Evolutionary conservation across 768 basidiomycete genomes (phyloP), one percentile per base, ranked within the genome.

Genomic region (Boletus patriciae): DNA sequence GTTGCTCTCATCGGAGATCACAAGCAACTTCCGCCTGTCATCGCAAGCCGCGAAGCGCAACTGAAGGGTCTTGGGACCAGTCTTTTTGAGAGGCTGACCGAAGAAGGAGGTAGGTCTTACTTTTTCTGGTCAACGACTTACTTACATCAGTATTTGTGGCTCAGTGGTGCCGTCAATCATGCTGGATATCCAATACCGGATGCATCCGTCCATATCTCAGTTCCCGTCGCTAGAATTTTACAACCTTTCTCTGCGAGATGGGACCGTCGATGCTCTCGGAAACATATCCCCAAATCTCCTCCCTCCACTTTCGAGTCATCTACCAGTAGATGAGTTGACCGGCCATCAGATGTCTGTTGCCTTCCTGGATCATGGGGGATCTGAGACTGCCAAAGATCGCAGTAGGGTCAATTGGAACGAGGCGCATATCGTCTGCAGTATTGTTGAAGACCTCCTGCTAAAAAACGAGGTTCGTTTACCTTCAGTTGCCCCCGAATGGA

Each of bases 1-100:
- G 78, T 92, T 33, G 84, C 92, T 1, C 82, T 98, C 45, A 95
- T 98, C 63, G 94, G 94, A n/a, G 94, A 98, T 73, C 94, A 98
- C 73, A 96, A 96, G 66, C 94, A 98, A 68, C 78, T 98, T 11
- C 93, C 94, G 9, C 93, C 94, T 0, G 83, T 96, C 59, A 91
- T 96, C 55, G 78, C 83, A 21, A 92, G 89, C 59, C 78, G 79
- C 21, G 85, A 91, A 67, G 94, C 93, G 0, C 80, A 83, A 62
- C 72, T 80, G 21, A 82, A 83, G 18, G 92, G 92, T 2, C 76
- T 97, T 18, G 86, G 85, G 13, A 80, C 84, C 27, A 92, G 90
- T 74, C 78, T 98, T 21, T 98, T 98, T 61, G 95, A 98, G 70
- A 78, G 94, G 37, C 75, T 98, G 52, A 88, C 89, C n/a, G 82